Conservation (phyloP, 1,284 basidiomycete species). For the Veloporphyrellus conicus region DNA sequence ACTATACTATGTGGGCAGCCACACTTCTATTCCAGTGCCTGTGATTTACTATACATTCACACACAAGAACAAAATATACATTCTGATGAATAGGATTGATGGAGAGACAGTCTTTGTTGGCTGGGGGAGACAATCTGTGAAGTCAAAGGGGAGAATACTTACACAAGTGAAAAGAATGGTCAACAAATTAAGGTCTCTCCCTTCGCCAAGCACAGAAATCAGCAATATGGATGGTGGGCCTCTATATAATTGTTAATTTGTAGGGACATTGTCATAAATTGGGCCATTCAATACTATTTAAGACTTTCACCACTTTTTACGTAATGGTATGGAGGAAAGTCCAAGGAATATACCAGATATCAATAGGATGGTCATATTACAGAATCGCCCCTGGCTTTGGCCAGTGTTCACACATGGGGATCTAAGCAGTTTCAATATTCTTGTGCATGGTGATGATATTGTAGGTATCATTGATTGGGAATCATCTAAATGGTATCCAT, state of each 20-base stretch:
- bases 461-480: slow-evolving; percentile 9
- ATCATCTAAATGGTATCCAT: slow-evolving; percentile 1
- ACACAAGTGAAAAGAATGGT: slow-evolving; percentile 6
- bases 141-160: slow-evolving; percentile 1
- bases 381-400: slow-evolving; percentile 5
- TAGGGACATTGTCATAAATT: neutral
- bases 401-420: slow-evolving; percentile 6
- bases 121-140: neutral
- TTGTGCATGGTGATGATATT: neutral
- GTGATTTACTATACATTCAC: slow-evolving; percentile 7
- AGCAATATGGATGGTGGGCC: slow-evolving; percentile 1
- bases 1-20: neutral
- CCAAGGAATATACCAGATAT: neutral
- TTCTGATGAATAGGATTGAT: slow-evolving; percentile 9
- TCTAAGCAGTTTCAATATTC: slow-evolving; percentile 2
- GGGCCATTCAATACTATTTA: slow-evolving; percentile 2
- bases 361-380: neutral
- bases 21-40: slow-evolving; percentile 6
- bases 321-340: neutral
- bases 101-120: neutral
- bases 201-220: neutral
- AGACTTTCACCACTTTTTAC: slow-evolving; percentile 2
- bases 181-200: neutral
- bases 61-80: neutral
- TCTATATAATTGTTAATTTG: slow-evolving; percentile 1